phyloP scores from a whole-genome alignment of 306 rosid species.

The Sindora glabra region DNA sequence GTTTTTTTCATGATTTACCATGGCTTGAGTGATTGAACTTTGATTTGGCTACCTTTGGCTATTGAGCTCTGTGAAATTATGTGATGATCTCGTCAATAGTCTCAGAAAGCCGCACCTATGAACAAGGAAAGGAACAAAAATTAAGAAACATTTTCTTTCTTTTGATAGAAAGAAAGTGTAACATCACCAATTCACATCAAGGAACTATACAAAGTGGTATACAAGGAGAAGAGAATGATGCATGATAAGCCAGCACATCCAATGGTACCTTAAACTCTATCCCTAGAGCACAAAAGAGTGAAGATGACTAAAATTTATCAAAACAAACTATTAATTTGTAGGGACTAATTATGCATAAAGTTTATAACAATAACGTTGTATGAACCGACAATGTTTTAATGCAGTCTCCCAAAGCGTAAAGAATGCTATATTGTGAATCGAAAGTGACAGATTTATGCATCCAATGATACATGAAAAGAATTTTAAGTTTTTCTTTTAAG shows the following conservation, averaged over 20 bases:
- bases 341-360: too few species aligned
- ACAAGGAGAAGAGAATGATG: not conserved
- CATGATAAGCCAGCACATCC: not conserved
- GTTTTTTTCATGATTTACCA: not conserved
- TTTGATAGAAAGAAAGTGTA: not conserved
- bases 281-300: not conserved
- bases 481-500: not conserved
- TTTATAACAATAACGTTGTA: too few species aligned
- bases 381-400: too few species aligned
- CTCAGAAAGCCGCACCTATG: not conserved
- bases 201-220: not conserved
- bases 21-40: not conserved
- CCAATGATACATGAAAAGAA: too few species aligned
- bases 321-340: too few species aligned
- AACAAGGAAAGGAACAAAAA: not conserved
- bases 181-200: not conserved
- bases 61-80: not conserved
- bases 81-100: not conserved
- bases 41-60: not conserved
- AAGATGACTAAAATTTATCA: not conserved
- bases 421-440: too few species aligned
- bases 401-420: too few species aligned
- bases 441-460: too few species aligned
- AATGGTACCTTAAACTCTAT: not conserved
- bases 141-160: not conserved